Base-by-base conservation (phyloP, 495 filamentous ascomycete genomes). In the Aspergillus hancockii region DNA sequence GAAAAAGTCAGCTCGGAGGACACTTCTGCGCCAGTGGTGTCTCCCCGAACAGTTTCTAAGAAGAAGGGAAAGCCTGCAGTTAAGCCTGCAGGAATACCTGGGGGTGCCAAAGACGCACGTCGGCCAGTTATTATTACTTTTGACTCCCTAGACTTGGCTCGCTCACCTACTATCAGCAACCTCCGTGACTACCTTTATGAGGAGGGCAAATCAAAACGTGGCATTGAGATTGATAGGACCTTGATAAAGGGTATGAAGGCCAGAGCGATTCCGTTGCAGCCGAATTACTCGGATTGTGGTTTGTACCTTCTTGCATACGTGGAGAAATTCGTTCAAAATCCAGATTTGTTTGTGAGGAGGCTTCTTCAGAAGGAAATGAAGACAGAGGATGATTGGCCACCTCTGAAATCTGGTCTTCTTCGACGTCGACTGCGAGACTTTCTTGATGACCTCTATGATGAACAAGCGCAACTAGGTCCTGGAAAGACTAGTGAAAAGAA, bases 281-380 rank as follows among this genome's bases (percentile, higher is more conserved):
- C 83, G 14, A 98, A 98, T 62, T 89, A 77, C 66, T 92, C 83
- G 43, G 94, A 98, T 69, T 98, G 94, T 67, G 94, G 94, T 3
- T 69, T 97, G 1, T 98, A 86, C 68, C 74, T 98, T 9, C 72
- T 97, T 10, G 88, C 84, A 4, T 98, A 98, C 61, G 69, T 94
- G 25, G 84, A 90, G 62, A 85, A 88, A 61, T 97, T 98, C 57
- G 79, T 92, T 3, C 72, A 83, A 52, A 65, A 87, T 52, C 92
- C 91, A 4, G 82, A 87, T 49, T 61, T 56, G 3, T 95, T 95
- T 51, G 73, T 87, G 21, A 63, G 61, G n/a, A 83, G 79, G 47
- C 68, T 85, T 19, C 71, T 89, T 2, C 71, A 67, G 25, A 71
- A 70, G 36, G 68, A 83, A 52, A 79, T 82, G 74, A 65, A 76